Base-by-base conservation (phyloP, 768 basidiomycete species). In the Tylopilus felleus region DNA sequence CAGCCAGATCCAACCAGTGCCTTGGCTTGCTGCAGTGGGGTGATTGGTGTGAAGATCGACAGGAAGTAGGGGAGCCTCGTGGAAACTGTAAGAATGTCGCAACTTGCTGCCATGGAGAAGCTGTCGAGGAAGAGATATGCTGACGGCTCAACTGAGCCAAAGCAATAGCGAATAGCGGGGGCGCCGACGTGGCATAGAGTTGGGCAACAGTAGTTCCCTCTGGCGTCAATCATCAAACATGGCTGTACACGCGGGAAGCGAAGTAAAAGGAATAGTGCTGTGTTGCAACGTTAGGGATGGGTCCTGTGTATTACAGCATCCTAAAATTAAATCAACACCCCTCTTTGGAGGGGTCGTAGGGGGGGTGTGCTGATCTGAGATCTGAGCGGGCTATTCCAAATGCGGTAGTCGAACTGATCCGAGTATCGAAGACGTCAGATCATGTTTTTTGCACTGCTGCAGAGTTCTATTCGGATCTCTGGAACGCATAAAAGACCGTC, bases 401-500 rank as follows among this genome's bases (percentile, higher is more conserved):
- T 38, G 5, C 3, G 45, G 55, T 0, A 53, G 19, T 13, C 9
- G 1, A 13, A 16, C 14, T 50, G 56, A 64, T 65, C 63, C 41
- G 17, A 38, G 19, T n/a, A 16, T 44, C 44, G 27, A 39, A 27
- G 21, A 63, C 64, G 63, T 65, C 63, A 65, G 38, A 47, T 40
- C 6, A 47, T 65, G 52, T 60, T 56, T 51, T 52, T 42, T 38
- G 13, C 10, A 16, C 13, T 53, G 8, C 16, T 23, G 5, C 8
- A 29, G 22, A 27, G 8, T 44, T 16, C 35, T 36, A 36, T 36
- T 36, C 65, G 64, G 65, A 67, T 59, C 51, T 51, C 23, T n/a
- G n/a, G 0, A 8, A n/a, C 5, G 7, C 19, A 46, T 56, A 63
- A 58, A 66, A 54, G 46, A 28, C 41, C 16, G 21, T 38, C 1